Conservation (phyloP, 495 filamentous ascomycete genomes). For the Entonaema liquescens region DNA sequence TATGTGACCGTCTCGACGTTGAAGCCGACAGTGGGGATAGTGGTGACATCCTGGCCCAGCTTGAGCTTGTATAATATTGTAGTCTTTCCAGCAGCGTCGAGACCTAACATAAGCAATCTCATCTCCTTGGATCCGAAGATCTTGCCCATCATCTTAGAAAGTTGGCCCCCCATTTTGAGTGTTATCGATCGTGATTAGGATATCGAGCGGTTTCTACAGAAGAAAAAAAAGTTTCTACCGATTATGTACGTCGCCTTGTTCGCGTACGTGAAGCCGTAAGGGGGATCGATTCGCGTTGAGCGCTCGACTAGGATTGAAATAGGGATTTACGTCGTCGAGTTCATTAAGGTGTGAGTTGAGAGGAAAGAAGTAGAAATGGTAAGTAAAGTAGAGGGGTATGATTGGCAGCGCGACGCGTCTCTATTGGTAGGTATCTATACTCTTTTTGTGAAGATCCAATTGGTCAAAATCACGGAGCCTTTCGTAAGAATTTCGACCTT, state of each 20-base stretch:
- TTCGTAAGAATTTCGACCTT: not conserved
- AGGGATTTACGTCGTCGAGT: constrained; percentile 18
- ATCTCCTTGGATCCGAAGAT: constrained; percentile 99
- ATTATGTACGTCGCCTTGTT: not conserved
- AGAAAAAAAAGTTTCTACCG: not conserved
- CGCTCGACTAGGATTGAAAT: not conserved
- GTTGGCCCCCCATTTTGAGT: constrained; percentile 74
- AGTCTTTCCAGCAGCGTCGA: constrained; percentile 98
- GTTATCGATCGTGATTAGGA: constrained; percentile 4
- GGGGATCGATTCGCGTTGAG: not conserved
- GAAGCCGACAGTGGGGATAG: constrained; percentile 99
- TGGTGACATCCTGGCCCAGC: constrained; percentile 96
- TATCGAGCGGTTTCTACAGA: not conserved
- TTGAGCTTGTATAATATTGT: constrained; percentile 99
- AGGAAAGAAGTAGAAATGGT: not conserved
- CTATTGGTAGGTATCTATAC: constrained; percentile 10
- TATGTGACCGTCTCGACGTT: constrained; percentile 99
- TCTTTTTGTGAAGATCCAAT: not conserved
- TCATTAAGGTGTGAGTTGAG: constrained; percentile 9
- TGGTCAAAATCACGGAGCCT: constrained; percentile 7
- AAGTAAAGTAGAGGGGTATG: constrained; percentile 4
- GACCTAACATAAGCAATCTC: constrained; percentile 95
- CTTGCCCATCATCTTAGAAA: constrained; percentile 93
- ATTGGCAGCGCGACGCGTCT: constrained; percentile 25
- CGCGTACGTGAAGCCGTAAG: not conserved